Conservation (phyloP, 768 basidiomycete species). For the Psilocybe cubensis region DNA sequence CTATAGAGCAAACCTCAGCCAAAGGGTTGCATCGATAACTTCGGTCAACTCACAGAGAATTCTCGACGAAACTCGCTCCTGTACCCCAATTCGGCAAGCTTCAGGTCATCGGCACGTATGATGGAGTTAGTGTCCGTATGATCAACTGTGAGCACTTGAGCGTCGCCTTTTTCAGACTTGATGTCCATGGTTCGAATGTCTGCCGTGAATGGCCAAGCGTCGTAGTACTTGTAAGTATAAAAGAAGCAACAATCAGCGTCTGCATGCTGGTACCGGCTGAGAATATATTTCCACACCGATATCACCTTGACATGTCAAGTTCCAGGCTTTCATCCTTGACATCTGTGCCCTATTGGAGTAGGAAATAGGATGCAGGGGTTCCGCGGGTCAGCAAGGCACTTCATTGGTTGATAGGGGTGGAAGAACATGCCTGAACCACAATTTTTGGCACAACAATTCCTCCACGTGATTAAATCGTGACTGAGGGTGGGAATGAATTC, state of each 20-base stretch:
- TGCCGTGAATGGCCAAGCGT: background rate
- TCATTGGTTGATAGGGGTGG: constrained; percentile 23
- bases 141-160: constrained; percentile 16
- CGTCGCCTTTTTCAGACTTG: constrained; percentile 18
- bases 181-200: constrained; percentile 12
- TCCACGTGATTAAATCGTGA: constrained; percentile 1
- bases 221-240: background rate
- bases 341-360: constrained; percentile 6
- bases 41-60: constrained; percentile 55
- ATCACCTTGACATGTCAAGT: background rate
- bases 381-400: background rate
- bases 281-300: background rate
- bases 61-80: constrained; percentile 75
- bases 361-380: background rate
- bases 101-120: constrained; percentile 48
- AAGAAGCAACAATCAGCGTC: background rate
- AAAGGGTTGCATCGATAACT: background rate
- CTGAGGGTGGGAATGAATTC: background rate
- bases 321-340: background rate
- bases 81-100: constrained; percentile 70
- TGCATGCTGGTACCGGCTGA: background rate
- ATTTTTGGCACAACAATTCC: background rate
- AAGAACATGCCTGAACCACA: constrained; percentile 9
- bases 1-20: constrained; percentile 28
- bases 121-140: constrained; percentile 19